Base-by-base conservation (phyloP, 192 early-diverging fungal genomes). In the Pilaira anomala region DNA sequence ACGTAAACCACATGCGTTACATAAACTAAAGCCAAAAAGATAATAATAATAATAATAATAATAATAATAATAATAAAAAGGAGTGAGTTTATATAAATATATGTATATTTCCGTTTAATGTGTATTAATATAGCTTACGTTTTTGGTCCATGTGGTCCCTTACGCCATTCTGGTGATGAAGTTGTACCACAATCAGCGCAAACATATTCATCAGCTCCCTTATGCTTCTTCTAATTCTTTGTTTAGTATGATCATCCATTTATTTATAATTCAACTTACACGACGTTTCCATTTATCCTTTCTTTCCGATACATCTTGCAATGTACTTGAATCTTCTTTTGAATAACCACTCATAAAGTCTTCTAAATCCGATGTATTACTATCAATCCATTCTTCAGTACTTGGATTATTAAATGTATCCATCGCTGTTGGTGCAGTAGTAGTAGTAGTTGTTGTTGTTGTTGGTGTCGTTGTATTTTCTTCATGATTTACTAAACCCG, bases 151-250 rank as follows among this genome's bases (percentile, higher is more conserved):
- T 67, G 65, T 33, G 77, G 77, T 6, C 77, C 78, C 61, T 68
- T 69, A 40, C 76, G 72, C 76, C 79, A 80, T 71, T 80, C 79
- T 24, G 79, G 79, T n/a, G 77, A 79, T 52, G 76, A 64, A 3
- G 71, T 71, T 25, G 74, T 79, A 49, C 76, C 79, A 76, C 79
- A 80, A 39, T 79, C 77, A 7, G 71, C 67, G 56, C 79, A 80
- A 11, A 78, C 74, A 65, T 73, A 74, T 48, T 80, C 70, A 50
- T 75, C 65, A n/a, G 63, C 62, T 2, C 56, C 76, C 49, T 77
- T 77, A 13, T 76, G 68, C 33, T 77, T 77, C 69, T 76, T 76
- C 63, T 62, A 65, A 41, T n/a, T 39, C 24, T 0, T 40, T 56
- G 18, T 55, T 50, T 24, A 19, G 18, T 29, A 44, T 61, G 18